A percentile compares a stretch with the other conserved stretches of the same genome.
phyloP scores from a whole-genome alignment of 352 stramenopile species.

The Phytophthora vignae region DNA sequence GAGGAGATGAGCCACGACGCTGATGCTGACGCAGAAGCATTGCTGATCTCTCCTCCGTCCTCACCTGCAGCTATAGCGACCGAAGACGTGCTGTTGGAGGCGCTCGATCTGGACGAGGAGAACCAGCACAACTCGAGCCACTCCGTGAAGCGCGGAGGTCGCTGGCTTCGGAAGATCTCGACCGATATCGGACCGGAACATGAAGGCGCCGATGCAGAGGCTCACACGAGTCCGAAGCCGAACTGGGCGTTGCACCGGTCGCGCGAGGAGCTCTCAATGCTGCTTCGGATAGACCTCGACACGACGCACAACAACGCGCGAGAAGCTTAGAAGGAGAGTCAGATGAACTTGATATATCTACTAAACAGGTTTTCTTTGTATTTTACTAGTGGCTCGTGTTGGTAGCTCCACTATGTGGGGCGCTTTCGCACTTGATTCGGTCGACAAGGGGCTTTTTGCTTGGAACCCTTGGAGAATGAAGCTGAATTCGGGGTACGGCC shows the following conservation, averaged over 20 bases:
- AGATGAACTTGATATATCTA: constrained; percentile 1
- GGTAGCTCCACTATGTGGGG: constrained; percentile 20
- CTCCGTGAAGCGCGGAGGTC: constrained; percentile 8
- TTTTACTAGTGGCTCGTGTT: constrained; percentile 1
- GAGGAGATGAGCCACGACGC: constrained; percentile 4
- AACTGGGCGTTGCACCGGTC: constrained; percentile 26
- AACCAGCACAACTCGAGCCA: constrained; percentile 16
- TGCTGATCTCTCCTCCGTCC: constrained; percentile 8
- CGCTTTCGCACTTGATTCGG: constrained; percentile 20
- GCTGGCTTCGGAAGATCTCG: constrained; percentile 9
- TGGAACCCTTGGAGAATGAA: not conserved
- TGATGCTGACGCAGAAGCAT: not conserved
- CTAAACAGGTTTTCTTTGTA: constrained; percentile 9
- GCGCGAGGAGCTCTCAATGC: constrained; percentile 31
- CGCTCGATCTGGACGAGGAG: constrained; percentile 18
- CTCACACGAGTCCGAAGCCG: not conserved
- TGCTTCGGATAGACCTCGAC: constrained; percentile 38
- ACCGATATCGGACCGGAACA: constrained; percentile 25
- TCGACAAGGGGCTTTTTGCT: constrained; percentile 5
- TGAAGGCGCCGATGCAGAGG: constrained; percentile 13
- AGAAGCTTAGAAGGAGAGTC: constrained; percentile 27
- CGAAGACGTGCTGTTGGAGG: constrained; percentile 34
- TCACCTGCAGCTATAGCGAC: constrained; percentile 11
- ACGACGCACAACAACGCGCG: constrained; percentile 28
- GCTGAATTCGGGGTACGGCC: constrained; percentile 1